These are phyloP conservation scores for Talaromyces ruber DNA, from an alignment of 495 filamentous ascomycete genomes.

Conservation along the genomic window DNA sequence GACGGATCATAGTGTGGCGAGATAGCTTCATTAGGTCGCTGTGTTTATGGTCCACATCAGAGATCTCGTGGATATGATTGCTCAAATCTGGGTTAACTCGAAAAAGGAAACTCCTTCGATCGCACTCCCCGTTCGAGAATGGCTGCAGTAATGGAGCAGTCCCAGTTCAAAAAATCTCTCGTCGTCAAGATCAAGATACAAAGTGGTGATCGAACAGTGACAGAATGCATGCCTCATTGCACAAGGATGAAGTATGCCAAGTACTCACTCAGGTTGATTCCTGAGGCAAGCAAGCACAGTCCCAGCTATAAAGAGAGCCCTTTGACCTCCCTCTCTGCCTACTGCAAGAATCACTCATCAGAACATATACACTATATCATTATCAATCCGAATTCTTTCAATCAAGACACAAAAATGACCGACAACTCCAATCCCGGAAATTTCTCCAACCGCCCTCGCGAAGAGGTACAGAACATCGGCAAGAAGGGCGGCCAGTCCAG, in stretches of 20 bases:
- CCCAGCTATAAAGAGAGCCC: not conserved
- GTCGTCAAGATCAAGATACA: not conserved
- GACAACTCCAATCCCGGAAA: constrained; percentile 50
- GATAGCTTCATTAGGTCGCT: not conserved
- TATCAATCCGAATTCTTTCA: not conserved
- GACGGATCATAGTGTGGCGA: not conserved
- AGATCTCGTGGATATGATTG: not conserved
- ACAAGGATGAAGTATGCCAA: not conserved
- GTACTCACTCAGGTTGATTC: not conserved
- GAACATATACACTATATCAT: not conserved
- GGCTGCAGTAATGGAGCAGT: not conserved
- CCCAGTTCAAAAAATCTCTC: no score
- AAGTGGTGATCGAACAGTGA: not conserved
- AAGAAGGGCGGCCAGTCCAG: constrained; percentile 42
- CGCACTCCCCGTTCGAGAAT: not conserved
- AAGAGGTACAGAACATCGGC: constrained; percentile 46
- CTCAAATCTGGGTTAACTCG: not conserved
- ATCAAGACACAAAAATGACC: constrained; percentile 9
- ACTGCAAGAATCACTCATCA: not conserved
- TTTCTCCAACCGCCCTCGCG: constrained; percentile 54
- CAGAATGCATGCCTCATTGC: not conserved
- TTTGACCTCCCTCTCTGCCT: not conserved
- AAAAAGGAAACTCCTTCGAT: no score
- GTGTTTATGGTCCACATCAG: not conserved
- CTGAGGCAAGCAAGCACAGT: not conserved